These are phyloP conservation scores for Pseudotsuga menziesii DNA, from an alignment of 75 land plant species.

Conservation along the genomic window DNA sequence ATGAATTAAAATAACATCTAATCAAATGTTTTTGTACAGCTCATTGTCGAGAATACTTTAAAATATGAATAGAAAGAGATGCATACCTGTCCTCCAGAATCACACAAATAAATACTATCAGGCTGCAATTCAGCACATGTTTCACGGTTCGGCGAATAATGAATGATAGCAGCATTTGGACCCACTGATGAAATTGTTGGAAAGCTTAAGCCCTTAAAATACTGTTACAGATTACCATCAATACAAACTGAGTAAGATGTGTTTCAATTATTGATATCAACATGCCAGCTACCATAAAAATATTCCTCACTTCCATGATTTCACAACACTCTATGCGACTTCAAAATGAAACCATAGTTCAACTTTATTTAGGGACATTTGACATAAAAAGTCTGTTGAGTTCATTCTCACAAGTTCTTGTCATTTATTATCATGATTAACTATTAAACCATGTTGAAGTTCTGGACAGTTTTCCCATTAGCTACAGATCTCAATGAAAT, in stretches of 20 bases:
- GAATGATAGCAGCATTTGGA: conserved; percentile 96
- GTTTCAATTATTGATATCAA: neutral
- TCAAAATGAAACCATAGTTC: neutral
- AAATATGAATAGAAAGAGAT: neutral
- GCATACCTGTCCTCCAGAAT: conserved; percentile 97
- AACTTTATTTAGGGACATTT: neutral
- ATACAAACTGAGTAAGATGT: neutral
- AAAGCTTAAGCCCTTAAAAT: conserved; percentile 95
- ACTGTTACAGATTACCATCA: conserved; percentile 38
- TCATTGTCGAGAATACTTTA: neutral
- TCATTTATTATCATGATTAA: too few species aligned
- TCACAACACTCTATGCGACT: neutral
- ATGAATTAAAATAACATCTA: neutral
- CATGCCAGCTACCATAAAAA: neutral
- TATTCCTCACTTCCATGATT: neutral
- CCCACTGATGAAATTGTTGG: conserved; percentile 99
- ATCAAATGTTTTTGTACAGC: neutral
- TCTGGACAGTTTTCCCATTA: too few species aligned
- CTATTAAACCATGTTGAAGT: too few species aligned
- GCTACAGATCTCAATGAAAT: too few species aligned
- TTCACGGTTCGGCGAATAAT: conserved; percentile 65
- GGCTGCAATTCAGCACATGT: conserved; percentile 88
- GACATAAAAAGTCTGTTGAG: neutral
- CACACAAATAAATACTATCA: conserved; percentile 85
- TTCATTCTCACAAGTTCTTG: neutral